phyloP scores from a whole-genome alignment of 1,284 basidiomycete species.

The Coniferiporia sulphurascens region DNA sequence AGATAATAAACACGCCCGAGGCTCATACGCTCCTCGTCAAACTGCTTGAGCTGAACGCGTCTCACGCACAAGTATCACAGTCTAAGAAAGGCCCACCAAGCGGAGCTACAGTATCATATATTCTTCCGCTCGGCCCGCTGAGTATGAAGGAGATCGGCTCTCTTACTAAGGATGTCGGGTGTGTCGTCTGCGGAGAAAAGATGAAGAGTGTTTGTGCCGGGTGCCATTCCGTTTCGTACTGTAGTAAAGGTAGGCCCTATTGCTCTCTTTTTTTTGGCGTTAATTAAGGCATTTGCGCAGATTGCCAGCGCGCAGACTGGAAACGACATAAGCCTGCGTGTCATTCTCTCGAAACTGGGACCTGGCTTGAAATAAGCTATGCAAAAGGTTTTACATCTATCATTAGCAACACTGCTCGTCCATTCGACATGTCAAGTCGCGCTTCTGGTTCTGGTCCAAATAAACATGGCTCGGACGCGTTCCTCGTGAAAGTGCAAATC shows the following conservation, averaged over 20 bases:
- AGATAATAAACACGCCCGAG: not conserved
- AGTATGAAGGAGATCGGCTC: conserved; percentile 5
- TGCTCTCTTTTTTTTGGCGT: not conserved
- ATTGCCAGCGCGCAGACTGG: conserved; percentile 12
- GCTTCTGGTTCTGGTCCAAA: not conserved
- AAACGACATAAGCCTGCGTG: conserved; percentile 4
- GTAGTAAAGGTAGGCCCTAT: conserved; percentile 5
- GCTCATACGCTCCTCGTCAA: not conserved
- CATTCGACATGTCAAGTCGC: not conserved
- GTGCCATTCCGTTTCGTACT: conserved; percentile 11
- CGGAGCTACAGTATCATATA: not conserved
- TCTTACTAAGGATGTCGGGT: conserved; percentile 9
- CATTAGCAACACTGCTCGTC: not conserved
- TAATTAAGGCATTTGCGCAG: not conserved
- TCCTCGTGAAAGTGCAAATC: conserved; percentile 13
- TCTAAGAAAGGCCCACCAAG: not conserved
- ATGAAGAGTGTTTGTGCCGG: not conserved
- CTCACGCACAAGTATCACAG: not conserved
- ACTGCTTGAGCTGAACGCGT: conserved; percentile 4
- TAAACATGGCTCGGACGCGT: conserved; percentile 2
- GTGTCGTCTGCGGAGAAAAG: conserved; percentile 2
- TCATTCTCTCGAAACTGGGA: conserved; percentile 1
- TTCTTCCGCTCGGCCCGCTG: conserved; percentile 6
- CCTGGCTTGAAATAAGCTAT: not conserved
- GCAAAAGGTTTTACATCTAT: not conserved